Base-by-base conservation (phyloP, 768 basidiomycete species). In the Lactarius pseudohatsudake region DNA sequence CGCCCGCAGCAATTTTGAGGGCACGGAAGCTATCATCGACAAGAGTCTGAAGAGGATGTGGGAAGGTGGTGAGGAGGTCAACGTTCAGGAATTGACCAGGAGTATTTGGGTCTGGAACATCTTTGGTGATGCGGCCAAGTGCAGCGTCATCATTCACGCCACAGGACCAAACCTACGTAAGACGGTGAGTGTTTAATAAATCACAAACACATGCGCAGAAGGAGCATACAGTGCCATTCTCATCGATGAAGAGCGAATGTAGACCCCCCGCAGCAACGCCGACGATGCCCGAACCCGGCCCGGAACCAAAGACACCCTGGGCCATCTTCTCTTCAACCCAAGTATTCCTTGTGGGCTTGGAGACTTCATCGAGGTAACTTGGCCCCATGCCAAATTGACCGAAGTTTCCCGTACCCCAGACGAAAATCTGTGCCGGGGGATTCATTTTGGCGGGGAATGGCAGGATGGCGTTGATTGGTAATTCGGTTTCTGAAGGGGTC, bases 311-410 rank as follows among this genome's bases (percentile, higher is more conserved):
- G 16, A 80, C 80, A 11, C 87, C 91, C 53, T 87, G 81, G 64
- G 84, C 79, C 16, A 94, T 91, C 76, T 89, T 85, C 72, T 87
- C 79, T 71, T 94, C 88, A 28, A 92, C 82, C 88, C 90, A 92
- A 0, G 76, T 68, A 74, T 92, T 94, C 64, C 87, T 84, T 72
- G 84, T 88, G 10, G 95, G 95, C 69, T 88, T 89, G 61, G 82
- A 77, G 64, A 90, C 82, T 76, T 96, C 93, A 64, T 81, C 86
- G 38, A 94, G 79, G 58, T 79, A 74, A 69, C 88, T 85, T 4
- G 86, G 86, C 43, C 96, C 96, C 80, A 96, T 85, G 38, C 96
- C 97, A 72, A 97, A 90, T 76, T 98, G 96, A 36, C 95, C 96
- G 79, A 94, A 94, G 76, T 96, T 95, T 32, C 94, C 95, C 13